phyloP scores from a whole-genome alignment of 495 filamentous ascomycete genomes.

The Aspergillus bertholletiae region DNA sequence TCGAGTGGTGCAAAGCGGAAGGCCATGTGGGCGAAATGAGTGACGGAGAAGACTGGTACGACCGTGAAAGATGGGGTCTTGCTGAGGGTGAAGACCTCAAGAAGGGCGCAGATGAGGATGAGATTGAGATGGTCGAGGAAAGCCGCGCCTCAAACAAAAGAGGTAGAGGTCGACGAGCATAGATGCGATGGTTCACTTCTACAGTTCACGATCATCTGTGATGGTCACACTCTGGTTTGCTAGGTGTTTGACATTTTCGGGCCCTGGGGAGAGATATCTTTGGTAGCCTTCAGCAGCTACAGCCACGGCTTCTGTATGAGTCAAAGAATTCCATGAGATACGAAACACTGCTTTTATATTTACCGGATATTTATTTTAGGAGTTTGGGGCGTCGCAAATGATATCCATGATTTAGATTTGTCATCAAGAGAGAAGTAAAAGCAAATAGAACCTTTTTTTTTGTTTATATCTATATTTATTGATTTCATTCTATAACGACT shows the following conservation, averaged over 20 bases:
- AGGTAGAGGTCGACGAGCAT: slow-evolving; percentile 38
- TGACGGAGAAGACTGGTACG: slow-evolving; percentile 96
- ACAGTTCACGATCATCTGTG: background rate
- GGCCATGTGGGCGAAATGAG: slow-evolving; percentile 81
- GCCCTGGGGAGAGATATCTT: background rate
- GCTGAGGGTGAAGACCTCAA: slow-evolving; percentile 70
- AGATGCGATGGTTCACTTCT: background rate
- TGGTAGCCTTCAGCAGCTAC: background rate
- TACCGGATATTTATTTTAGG: background rate
- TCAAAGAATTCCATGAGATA: background rate
- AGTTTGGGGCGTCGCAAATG: background rate
- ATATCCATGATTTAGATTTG: background rate
- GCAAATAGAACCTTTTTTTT: background rate
- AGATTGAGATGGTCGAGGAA: slow-evolving; percentile 69
- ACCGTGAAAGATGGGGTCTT: slow-evolving; percentile 82
- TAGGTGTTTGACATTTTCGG: slow-evolving; percentile 10
- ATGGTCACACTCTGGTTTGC: slow-evolving; percentile 19
- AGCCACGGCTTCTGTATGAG: background rate
- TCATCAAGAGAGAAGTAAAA: background rate
- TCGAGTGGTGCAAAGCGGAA: slow-evolving; percentile 86
- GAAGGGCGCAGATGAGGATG: slow-evolving; percentile 90
- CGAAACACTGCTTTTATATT: background rate
- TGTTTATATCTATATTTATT: background rate
- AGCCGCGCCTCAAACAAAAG: slow-evolving; percentile 73
- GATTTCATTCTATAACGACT: too few relatives aligned